A percentile compares a stretch with the other conserved stretches of the same genome.
These are phyloP conservation scores for Hygrocybe coccinea DNA, from an alignment of 768 basidiomycete genomes.

Conservation along the genomic window DNA sequence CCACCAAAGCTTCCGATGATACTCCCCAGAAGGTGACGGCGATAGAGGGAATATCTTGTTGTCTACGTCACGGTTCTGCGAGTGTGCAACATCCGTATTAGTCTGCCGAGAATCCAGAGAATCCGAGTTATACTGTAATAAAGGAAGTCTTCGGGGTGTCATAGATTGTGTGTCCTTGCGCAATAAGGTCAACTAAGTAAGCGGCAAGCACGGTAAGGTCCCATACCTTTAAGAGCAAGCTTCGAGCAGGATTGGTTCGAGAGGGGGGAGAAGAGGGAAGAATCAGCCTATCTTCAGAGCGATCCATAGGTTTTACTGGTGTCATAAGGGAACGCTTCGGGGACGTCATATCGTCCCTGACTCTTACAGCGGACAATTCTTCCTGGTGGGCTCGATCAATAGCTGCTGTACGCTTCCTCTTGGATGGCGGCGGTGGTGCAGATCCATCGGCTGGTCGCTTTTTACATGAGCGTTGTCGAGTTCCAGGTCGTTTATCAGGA, in stretches of 20 bases:
- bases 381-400: conserved; percentile 28
- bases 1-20: conserved; percentile 43
- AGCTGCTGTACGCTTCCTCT: conserved; percentile 44
- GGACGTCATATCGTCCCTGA: conserved; percentile 29
- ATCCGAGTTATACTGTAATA: background rate
- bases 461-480: conserved; percentile 80
- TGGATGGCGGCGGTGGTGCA: conserved; percentile 42
- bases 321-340: conserved; percentile 2
- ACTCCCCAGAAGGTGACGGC: conserved; percentile 31
- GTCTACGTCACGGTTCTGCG: conserved; percentile 13
- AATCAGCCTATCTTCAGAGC: background rate
- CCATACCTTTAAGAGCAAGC: background rate
- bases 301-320: background rate
- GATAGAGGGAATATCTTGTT: conserved; percentile 34
- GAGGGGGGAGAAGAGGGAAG: background rate
- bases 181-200: background rate
- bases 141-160: background rate
- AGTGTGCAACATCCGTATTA: background rate
- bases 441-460: conserved; percentile 61
- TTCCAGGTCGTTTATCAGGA: conserved; percentile 82
- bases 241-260: background rate
- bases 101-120: background rate
- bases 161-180: background rate
- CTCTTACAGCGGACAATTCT: conserved; percentile 34
- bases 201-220: background rate